Base-by-base conservation (phyloP, 495 filamentous ascomycete genomes). In the Aspergillus nanangensis region DNA sequence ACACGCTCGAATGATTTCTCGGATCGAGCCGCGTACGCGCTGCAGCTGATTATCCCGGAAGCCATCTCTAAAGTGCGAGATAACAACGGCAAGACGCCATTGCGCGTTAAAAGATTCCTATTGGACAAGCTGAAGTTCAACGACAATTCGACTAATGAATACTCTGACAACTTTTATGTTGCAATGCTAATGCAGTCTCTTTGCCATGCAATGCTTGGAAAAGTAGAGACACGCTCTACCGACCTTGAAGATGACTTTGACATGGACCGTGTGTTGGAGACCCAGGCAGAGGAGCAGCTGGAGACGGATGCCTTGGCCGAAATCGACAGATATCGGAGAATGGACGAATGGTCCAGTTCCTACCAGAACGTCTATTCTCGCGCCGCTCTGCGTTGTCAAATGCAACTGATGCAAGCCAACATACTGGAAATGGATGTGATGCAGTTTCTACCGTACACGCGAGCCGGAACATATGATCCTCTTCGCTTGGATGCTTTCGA, bases 271-370 rank as follows among this genome's bases (percentile, higher is more conserved):
- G 61, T 69, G 34, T 41, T 78, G 32, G 72, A 78, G 24, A 74
- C 79, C n/a, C 70, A 74, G 19, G 80, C 81, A 15, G 75, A 81
- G 47, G 69, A 75, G n/a, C 62, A 73, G 22, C 83, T 93, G 32
- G 78, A 86, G 46, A 77, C 79, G 33, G 76, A 80, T 35, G 86
- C 86, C 2, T 62, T 95, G 13, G 83, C 86, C 29, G 90, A 95
- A 60, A 88, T 99, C 36, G 88, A 96, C 46, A 79, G 94, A 40
- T 88, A 92, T 57, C 79, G 90, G 38, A 81, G 92, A 35, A 89
- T 94, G 76, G 93, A 99, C 55, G 90, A 96, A 65, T 97, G 90
- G 83, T 86, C 86, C 0, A 79, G 83, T 25, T 94, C 90, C 0
- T 95, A 85, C 63, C 89, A 96, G 44, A 99, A 97, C 51, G 75